A percentile compares a stretch with the other conserved stretches of the same genome.
These are phyloP conservation scores for Lactifluus hygrophoroides DNA, from an alignment of 768 basidiomycete genomes.

Conservation along the genomic window DNA sequence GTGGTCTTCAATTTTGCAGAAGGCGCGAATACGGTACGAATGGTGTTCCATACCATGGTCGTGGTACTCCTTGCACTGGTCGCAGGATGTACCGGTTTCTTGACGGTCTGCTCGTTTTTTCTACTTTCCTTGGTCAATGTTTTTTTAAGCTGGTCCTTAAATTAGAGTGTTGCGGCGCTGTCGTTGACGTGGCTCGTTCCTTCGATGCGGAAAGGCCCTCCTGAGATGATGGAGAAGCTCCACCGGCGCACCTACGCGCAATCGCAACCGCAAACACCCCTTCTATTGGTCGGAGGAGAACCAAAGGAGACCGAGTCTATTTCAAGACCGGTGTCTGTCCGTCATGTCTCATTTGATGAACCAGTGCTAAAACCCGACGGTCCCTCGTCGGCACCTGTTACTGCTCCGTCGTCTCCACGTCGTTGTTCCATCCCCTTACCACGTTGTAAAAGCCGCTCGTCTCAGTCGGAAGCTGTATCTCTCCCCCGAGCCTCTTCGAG, in stretches of 20 bases:
- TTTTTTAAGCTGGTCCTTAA: background rate
- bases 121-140: background rate
- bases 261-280: background rate
- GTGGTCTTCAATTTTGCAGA: constrained; percentile 5
- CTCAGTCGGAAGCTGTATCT: background rate
- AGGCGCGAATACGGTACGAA: constrained; percentile 4
- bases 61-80: constrained; percentile 2
- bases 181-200: constrained; percentile 15
- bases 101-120: constrained; percentile 10
- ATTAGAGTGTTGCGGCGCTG: constrained; percentile 11
- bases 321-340: constrained; percentile 1
- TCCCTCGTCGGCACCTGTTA: background rate
- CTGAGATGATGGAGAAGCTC: background rate
- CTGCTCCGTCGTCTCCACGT: background rate
- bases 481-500: background rate
- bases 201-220: background rate
- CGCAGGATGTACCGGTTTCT: constrained; percentile 14
- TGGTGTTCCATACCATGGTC: background rate
- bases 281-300: background rate
- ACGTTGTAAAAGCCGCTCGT: background rate
- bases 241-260: background rate
- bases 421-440: background rate
- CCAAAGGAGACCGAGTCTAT: background rate
- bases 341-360: constrained; percentile 15
- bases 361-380: background rate